Percentiles rank a stretch among this genome's conserved stretches.
phyloP scores from a whole-genome alignment of 2,329 filamentous ascomycete genomes.

The Cryphonectria parasitica region DNA sequence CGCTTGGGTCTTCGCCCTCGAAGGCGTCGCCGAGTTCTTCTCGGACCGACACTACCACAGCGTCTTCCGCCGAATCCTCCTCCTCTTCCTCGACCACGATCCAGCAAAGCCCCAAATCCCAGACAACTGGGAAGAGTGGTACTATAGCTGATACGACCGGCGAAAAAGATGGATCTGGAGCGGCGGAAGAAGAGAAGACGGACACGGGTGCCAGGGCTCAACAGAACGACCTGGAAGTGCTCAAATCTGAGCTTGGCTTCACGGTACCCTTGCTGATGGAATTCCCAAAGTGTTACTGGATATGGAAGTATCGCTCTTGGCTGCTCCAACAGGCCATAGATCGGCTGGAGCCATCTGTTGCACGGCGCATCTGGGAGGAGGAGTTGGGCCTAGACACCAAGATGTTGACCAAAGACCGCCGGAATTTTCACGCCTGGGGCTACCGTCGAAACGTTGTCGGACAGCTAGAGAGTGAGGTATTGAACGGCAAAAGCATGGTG shows the following conservation, averaged over 20 bases:
- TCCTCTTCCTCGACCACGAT: constrained; percentile 57
- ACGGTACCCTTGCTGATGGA: constrained; percentile 82
- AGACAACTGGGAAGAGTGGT: constrained; percentile 58
- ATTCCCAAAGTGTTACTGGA: constrained; percentile 98
- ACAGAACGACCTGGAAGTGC: constrained; percentile 49
- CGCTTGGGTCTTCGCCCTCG: constrained; percentile 56
- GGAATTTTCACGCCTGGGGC: constrained; percentile 97
- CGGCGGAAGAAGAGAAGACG: constrained; percentile 11
- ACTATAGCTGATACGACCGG: constrained; percentile 51
- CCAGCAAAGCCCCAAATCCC: constrained; percentile 51
- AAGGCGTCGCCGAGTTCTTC: constrained; percentile 58
- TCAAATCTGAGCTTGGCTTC: constrained; percentile 78
- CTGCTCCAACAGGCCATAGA: constrained; percentile 72
- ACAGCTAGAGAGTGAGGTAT: constrained; percentile 66
- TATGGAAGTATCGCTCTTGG: constrained; percentile 96
- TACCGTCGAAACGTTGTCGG: constrained; percentile 81
- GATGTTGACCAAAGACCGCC: constrained; percentile 83
- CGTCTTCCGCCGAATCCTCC: constrained; percentile 64
- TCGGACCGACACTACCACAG: constrained; percentile 61
- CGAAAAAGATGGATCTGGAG: constrained; percentile 15
- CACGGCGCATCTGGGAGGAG: constrained; percentile 76
- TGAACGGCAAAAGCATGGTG: constrained; percentile 65
- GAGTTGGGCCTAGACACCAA: constrained; percentile 83
- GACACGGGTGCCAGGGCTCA: constrained; percentile 26
- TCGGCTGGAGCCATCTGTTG: constrained; percentile 58